Evolutionary conservation across 2,329 filamentous ascomycete genomes (phyloP).

Genomic region (Cladobotryum mycophilum): DNA sequence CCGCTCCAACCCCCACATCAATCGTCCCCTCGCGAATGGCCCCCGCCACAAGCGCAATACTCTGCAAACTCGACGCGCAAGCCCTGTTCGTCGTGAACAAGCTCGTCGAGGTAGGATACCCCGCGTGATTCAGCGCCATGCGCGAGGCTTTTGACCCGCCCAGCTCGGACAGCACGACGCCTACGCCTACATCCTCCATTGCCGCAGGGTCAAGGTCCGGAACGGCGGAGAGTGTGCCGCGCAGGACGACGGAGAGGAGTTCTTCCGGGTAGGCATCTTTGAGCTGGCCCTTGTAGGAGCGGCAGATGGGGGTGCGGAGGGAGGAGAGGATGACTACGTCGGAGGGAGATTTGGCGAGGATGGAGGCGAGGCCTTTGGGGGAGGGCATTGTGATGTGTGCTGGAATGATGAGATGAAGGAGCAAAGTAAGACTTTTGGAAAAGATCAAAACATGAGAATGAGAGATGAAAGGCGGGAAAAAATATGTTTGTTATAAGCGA

Average conservation of each 20-base stretch:
- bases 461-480: background rate
- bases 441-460: background rate
- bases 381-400: constrained; percentile 4
- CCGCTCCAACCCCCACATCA: constrained; percentile 70
- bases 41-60: constrained; percentile 67
- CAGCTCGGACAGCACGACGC: constrained; percentile 84
- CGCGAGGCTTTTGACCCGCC: constrained; percentile 85
- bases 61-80: constrained; percentile 71
- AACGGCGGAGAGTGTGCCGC: constrained; percentile 46
- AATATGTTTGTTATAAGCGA: too few relatives aligned
- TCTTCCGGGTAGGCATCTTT: constrained; percentile 90
- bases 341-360: constrained; percentile 70
- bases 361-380: constrained; percentile 57
- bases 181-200: constrained; percentile 72
- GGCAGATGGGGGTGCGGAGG: constrained; percentile 81
- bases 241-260: constrained; percentile 62
- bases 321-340: constrained; percentile 87
- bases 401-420: background rate
- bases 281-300: constrained; percentile 75
- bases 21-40: constrained; percentile 70
- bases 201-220: constrained; percentile 67
- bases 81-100: constrained; percentile 88
- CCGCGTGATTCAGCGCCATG: constrained; percentile 83
- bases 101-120: constrained; percentile 63
- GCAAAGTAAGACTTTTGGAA: background rate